Conservation (phyloP, 768 basidiomycete genomes). For the Phylloporus scabripes region DNA sequence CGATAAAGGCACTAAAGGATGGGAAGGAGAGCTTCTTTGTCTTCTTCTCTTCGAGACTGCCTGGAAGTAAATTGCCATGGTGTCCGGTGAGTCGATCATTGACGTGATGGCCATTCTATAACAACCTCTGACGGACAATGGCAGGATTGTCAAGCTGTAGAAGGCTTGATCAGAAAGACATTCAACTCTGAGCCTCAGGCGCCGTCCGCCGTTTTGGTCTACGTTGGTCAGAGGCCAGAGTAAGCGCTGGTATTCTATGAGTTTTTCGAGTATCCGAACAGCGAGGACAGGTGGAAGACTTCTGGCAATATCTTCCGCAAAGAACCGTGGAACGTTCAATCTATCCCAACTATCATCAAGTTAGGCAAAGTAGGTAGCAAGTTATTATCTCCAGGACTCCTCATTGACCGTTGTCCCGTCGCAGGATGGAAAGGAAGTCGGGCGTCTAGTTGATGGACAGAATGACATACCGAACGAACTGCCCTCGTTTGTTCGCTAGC, state of each 20-base stretch:
- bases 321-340: constrained; percentile 54
- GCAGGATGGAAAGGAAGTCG: constrained; percentile 25
- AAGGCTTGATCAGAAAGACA: constrained; percentile 45
- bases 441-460: constrained; percentile 26
- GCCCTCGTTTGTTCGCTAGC: constrained; percentile 16
- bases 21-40: constrained; percentile 52
- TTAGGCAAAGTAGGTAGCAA: constrained; percentile 47
- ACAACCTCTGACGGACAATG: constrained; percentile 7
- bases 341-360: constrained; percentile 65
- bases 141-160: constrained; percentile 66
- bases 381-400: constrained; percentile 4
- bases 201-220: constrained; percentile 56
- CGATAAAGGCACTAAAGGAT: constrained; percentile 30
- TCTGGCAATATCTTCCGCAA: constrained; percentile 53
- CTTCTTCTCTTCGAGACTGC: constrained; percentile 65
- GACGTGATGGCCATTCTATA: neutral
- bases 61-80: constrained; percentile 51
- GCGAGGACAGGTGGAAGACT: constrained; percentile 56
- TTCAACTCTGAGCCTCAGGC: constrained; percentile 39
- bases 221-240: constrained; percentile 62
- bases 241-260: constrained; percentile 32
- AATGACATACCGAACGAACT: constrained; percentile 23
- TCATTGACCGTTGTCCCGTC: neutral
- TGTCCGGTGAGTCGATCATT: constrained; percentile 50
- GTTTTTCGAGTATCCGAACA: neutral